Evolutionary conservation across 352 stramenopile species (phyloP).

Genomic region (Blastocystis sp.): DNA sequence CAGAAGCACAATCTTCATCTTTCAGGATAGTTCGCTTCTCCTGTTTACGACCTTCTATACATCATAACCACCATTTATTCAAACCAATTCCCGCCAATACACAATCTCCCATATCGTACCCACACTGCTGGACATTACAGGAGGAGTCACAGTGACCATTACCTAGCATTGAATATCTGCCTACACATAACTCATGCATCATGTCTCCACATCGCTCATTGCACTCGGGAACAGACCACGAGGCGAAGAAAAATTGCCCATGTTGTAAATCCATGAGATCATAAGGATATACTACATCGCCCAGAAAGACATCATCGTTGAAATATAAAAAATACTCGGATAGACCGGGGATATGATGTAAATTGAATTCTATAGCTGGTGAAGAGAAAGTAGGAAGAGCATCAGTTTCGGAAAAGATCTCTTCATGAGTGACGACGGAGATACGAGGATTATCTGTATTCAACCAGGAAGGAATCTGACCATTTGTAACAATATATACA

Average conservation of each 20-base stretch:
- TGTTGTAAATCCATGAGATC: constrained; percentile 84
- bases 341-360: constrained; percentile 86
- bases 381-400: constrained; percentile 86
- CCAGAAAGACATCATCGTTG: constrained; percentile 92
- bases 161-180: constrained; percentile 72
- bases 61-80: too few species aligned
- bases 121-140: constrained; percentile 84
- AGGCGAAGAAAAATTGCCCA: constrained; percentile 85
- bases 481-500: constrained; percentile 89
- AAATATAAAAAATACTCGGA: constrained; percentile 90
- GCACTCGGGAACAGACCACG: constrained; percentile 87
- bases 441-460: constrained; percentile 80
- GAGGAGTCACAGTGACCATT: constrained; percentile 77
- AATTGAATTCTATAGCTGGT: constrained; percentile 86
- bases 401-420: constrained; percentile 82
- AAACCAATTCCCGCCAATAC: constrained; percentile 67
- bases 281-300: constrained; percentile 78
- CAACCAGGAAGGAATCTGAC: constrained; percentile 89
- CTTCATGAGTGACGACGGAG: constrained; percentile 81
- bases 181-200: neutral
- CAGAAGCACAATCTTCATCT: neutral
- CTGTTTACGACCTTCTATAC: too few species aligned
- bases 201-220: constrained; percentile 76
- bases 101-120: constrained; percentile 89
- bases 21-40: too few species aligned